Conservation (phyloP, 306 rosid species). For the Parietaria judaica region DNA sequence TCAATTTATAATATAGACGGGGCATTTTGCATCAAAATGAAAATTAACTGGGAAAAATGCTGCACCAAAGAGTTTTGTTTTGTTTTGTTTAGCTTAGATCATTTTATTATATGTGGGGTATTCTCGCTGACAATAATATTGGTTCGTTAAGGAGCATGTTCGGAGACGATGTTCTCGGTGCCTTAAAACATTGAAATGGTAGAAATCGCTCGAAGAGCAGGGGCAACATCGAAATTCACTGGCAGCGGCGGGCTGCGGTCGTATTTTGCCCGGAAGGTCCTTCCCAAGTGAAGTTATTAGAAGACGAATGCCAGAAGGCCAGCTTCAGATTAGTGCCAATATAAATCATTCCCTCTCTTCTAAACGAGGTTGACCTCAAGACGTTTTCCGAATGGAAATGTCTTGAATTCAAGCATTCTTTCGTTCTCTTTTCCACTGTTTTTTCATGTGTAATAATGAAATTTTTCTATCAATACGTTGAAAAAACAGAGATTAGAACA, state of each 20-base stretch:
- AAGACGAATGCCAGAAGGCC: slow-evolving; percentile 57
- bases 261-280: slow-evolving; percentile 74
- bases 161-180: slow-evolving; percentile 81
- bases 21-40: no score
- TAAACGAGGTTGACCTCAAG: slow-evolving; percentile 52
- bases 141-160: slow-evolving; percentile 61
- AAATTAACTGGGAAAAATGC: no score
- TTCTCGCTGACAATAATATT: no score
- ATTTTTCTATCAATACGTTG: no score
- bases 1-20: no score
- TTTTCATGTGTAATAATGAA: not conserved
- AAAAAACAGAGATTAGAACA: no score
- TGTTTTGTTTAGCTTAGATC: no score
- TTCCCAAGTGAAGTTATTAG: slow-evolving; percentile 61
- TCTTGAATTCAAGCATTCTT: not conserved
- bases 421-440: not conserved
- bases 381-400: slow-evolving; percentile 18
- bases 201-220: slow-evolving; percentile 73
- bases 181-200: slow-evolving; percentile 76
- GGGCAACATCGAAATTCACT: slow-evolving; percentile 91
- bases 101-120: no score
- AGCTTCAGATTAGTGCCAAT: slow-evolving; percentile 52
- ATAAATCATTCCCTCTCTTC: slow-evolving; percentile 45
- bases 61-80: no score
- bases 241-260: slow-evolving; percentile 96